Conservation (phyloP, 2,329 filamentous ascomycete genomes). For the Fusarium burgessii region DNA sequence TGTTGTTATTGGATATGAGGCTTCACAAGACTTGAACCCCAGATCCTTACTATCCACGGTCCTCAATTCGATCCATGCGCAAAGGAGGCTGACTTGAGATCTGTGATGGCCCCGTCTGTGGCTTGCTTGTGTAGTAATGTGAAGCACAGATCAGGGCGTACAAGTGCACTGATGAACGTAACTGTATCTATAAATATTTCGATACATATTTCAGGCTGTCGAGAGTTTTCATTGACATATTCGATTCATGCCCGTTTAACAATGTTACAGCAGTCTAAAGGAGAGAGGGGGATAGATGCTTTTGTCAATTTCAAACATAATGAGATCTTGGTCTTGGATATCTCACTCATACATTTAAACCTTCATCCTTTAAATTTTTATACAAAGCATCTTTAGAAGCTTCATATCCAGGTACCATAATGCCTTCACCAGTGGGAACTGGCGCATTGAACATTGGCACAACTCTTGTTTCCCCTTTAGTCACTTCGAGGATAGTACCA, state of each 20-base stretch:
- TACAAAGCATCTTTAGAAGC: slow-evolving; percentile 42
- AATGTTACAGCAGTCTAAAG: neutral
- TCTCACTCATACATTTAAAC: slow-evolving; percentile 40
- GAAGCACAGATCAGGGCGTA: slow-evolving; percentile 10
- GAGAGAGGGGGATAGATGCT: neutral
- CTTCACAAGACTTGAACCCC: slow-evolving; percentile 11
- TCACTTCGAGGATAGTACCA: slow-evolving; percentile 51
- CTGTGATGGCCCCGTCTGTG: neutral
- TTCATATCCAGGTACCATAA: slow-evolving; percentile 41
- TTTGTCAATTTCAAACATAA: no score
- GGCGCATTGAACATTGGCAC: slow-evolving; percentile 47
- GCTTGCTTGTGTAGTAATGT: slow-evolving; percentile 19
- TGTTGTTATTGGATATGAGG: slow-evolving; percentile 22
- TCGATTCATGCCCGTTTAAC: neutral
- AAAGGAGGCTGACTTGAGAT: slow-evolving; percentile 24
- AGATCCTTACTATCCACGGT: slow-evolving; percentile 26
- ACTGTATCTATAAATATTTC: slow-evolving; percentile 9
- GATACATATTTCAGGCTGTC: neutral
- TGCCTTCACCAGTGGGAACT: slow-evolving; percentile 40
- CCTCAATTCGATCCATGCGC: slow-evolving; percentile 28
- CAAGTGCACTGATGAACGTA: neutral
- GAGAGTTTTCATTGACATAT: neutral
- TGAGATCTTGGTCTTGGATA: no score
- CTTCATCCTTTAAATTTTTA: slow-evolving; percentile 37
- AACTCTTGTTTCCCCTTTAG: slow-evolving; percentile 42